These are phyloP conservation scores for Cladochytrium replicatum DNA, from an alignment of 192 early-diverging fungal species.

Conservation along the genomic window DNA sequence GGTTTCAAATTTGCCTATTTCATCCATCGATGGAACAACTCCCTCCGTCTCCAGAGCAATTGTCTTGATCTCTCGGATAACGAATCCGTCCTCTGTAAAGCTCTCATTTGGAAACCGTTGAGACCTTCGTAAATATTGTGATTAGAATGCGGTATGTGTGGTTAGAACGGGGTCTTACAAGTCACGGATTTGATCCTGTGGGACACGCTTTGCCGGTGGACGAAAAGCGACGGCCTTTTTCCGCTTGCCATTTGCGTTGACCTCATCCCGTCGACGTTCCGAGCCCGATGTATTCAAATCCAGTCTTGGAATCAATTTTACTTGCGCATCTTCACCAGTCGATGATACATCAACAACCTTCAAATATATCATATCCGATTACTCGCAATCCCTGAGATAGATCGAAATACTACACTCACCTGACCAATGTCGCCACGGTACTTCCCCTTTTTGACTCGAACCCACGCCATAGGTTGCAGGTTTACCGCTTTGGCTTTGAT, in stretches of 20 bases:
- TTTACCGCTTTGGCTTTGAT: slow-evolving; percentile 57
- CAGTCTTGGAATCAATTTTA: slow-evolving; percentile 31
- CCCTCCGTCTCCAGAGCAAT: slow-evolving; percentile 38
- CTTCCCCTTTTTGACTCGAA: slow-evolving; percentile 82
- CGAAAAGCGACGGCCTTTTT: slow-evolving; percentile 44
- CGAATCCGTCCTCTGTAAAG: slow-evolving; percentile 56
- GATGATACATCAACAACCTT: slow-evolving; percentile 27
- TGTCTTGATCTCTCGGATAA: slow-evolving; percentile 65
- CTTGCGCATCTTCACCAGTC: slow-evolving; percentile 13
- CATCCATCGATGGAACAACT: slow-evolving; percentile 83
- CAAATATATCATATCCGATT: slow-evolving; percentile 4
- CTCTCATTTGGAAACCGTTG: slow-evolving; percentile 8
- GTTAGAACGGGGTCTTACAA: no score
- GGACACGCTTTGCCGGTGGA: slow-evolving; percentile 61
- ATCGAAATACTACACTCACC: slow-evolving; percentile 31
- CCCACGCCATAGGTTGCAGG: slow-evolving; percentile 66
- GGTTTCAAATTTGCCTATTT: slow-evolving; percentile 66
- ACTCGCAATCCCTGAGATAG: not conserved
- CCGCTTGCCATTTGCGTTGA: slow-evolving; percentile 41
- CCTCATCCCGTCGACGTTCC: slow-evolving; percentile 21
- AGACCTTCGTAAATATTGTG: no score
- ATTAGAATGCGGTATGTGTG: no score
- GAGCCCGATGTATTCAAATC: slow-evolving; percentile 11
- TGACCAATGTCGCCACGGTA: slow-evolving; percentile 90
- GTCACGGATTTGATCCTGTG: slow-evolving; percentile 38